Evolutionary conservation across 1,139 yeast genomes (phyloP), one percentile per base, ranked within the genome.

Genomic region (Williopsis jadinii): DNA sequence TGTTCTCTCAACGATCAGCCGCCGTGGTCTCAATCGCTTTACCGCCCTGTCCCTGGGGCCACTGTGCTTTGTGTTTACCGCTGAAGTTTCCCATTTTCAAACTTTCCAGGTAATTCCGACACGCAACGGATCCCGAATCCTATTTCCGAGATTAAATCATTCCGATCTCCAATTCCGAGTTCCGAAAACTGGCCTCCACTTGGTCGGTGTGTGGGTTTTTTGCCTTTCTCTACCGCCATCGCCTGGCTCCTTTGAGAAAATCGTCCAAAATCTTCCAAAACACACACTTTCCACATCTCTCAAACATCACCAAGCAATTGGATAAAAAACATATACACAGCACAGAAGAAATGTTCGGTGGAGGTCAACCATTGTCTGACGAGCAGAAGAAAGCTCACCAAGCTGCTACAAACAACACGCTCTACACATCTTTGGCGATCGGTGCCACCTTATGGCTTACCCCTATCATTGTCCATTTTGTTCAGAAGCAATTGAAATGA

Each of bases 371-470:
- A 57, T 75, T 82, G 51, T 71, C 80, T 50, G 94, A 84, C 64
- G 95, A 84, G 59, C 87, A 84, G 67, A 80, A 80, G 68, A 79
- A 77, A 59, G 64, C 75, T 42, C 90, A 82, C 64, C 84, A 84
- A 61, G 73, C 78, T 55, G 77, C 74, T 59, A 81, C 94, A 46
- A 68, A 71, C 58, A 73, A 74, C 51, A 83, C 87, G 41, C 67
- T 88, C 56, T 69, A 69, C 57, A 72, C 75, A 49, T 88, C 95
- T 37, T 80, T 82, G 45, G 65, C 75, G 54, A 66, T 83, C 48
- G 95, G 94, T 43, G 81, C 82, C 49, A 81, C 84, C 34, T 74
- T 88, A 56, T 88, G 95, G 95, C 59, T 73, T 40, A 67, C 84
- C 43, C 90, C 90, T 52, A 71, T 82, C 42, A 64, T 78, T 43